Evolutionary conservation across 1,284 basidiomycete genomes (phyloP), one percentile per base, ranked within the genome.

Genomic region (Cryptococcus sp.): DNA sequence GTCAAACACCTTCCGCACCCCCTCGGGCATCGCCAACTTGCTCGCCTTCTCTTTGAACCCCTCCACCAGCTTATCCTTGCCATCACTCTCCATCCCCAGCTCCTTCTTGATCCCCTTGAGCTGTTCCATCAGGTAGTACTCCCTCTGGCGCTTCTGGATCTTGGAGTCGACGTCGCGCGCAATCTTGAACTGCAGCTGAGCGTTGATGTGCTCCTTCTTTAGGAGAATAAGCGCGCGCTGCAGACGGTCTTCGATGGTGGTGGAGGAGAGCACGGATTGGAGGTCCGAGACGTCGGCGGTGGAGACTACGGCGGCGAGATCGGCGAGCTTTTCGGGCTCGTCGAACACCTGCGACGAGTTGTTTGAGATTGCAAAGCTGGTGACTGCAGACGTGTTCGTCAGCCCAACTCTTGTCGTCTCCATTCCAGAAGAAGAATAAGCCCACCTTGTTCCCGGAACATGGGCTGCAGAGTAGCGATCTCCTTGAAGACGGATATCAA

Each of bases 51-150:
- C 91, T 77, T 86, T 89, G 80, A 98, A 96, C 80, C 95, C 93
- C 75, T 96, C 91, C 50, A 98, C 88, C 59, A 98, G 80, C 79
- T 94, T 96, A 79, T 98, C 95, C 81, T 98, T 98, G 40, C 95
- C 95, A 68, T 98, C 95, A 38, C 69, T 71, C 36, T 87, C 88
- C 85, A 98, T 91, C 4, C 95, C 95, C 7, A 98, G 83, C 78
- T 98, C 96, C 80, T 95, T 96, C 82, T 98, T 98, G 79, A 99
- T 98, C 1, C 91, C 93, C 78, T 96, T 97, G 61, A 98, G 84
- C 79, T 98, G 96, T 77, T 99, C 96, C 89, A 92, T 94, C 57
- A 99, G 81, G 77, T 96, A 98, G 73, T 96, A 98, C 80, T 98
- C 96, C 58, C 94, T 82, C 75, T 98, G 95, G 15, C 94, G 83